Evolutionary conservation across 192 early-diverging fungal genomes (phyloP), one percentile per base, ranked within the genome.

Genomic region (Mortierella claussenii): DNA sequence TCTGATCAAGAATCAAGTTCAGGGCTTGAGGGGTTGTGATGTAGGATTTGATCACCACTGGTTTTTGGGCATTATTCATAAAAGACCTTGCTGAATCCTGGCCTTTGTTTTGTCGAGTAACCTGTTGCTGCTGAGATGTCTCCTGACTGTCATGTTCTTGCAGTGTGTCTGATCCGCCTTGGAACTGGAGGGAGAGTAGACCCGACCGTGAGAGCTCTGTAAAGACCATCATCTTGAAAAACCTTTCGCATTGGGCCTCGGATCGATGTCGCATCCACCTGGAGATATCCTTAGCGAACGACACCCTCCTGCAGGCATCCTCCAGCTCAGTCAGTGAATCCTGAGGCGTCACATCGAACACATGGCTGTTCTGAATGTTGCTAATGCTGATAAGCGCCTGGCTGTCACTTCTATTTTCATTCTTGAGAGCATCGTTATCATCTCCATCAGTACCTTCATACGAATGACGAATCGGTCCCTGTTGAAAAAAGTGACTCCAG

Each of bases 241-340:
- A 52, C 27, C 47, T 59, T 15, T 53, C 50, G 33, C 70, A 74
- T 12, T 45, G 36, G 17, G 40, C 70, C 49, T 51, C 43, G 2
- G 8, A 50, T 18, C 70, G 45, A 46, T 74, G 70, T 1, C 70
- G 70, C 55, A 74, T 59, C 70, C 70, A 74, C 17, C 33, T 34
- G 26, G 70, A 65, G 27, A 74, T 58, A 2, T 74, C 70, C 21
- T 74, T 65, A 4, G 60, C 24, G 18, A 65, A 52, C 24, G 70
- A 65, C 20, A 74, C 9, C 30, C 57, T 34, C 31, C 32, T 20
- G 27, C 44, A 57, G 1, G 36, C 34, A 12, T 20, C 23, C 1
- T 36, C 40, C 23, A 54, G 24, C 0, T 55, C 54, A 3, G 24
- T 6, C 23, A 55, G 9, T 18, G 23, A 21, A 18, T 13, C 30